Percentiles rank a stretch among this genome's conserved stretches.
Conservation (phyloP, 1,284 basidiomycete species). For the Cryptococcus sp. region DNA sequence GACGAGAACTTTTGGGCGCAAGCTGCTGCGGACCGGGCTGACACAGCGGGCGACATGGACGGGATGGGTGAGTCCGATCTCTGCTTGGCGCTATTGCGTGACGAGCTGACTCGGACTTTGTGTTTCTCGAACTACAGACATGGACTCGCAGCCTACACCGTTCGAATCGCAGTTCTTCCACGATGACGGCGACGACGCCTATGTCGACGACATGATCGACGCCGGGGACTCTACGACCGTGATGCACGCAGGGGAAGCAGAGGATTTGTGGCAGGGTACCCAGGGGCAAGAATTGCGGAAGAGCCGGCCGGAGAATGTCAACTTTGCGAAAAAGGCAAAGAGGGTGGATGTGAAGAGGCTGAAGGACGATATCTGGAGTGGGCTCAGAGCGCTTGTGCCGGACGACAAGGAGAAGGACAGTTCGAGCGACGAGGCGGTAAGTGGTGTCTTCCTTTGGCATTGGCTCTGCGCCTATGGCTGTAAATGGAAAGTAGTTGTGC, state of each 20-base stretch:
- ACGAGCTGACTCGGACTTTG: background rate
- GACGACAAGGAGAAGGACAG: conserved; percentile 32
- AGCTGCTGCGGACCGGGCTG: conserved; percentile 77
- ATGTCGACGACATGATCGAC: conserved; percentile 57
- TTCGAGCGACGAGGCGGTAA: conserved; percentile 26
- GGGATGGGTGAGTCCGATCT: conserved; percentile 55
- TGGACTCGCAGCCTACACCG: conserved; percentile 62
- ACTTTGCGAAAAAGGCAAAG: conserved; percentile 95
- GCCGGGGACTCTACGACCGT: conserved; percentile 36
- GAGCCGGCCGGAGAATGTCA: conserved; percentile 84
- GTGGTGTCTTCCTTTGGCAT: too few species aligned
- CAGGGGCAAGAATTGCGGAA: conserved; percentile 72
- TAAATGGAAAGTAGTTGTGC: background rate
- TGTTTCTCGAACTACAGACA: conserved; percentile 32
- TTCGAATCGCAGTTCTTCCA: conserved; percentile 98
- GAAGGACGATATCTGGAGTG: conserved; percentile 98
- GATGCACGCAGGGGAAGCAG: conserved; percentile 65
- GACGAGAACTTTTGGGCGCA: conserved; percentile 96
- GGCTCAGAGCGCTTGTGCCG: conserved; percentile 71
- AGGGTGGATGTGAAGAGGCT: conserved; percentile 93
- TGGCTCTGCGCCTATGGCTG: background rate
- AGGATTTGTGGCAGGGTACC: conserved; percentile 80
- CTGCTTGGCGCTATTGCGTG: background rate
- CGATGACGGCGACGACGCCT: conserved; percentile 80
- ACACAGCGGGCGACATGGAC: conserved; percentile 61